Evolutionary conservation across 805 yeast genomes (phyloP).

Genomic region (Myxozyma mucilagina): DNA sequence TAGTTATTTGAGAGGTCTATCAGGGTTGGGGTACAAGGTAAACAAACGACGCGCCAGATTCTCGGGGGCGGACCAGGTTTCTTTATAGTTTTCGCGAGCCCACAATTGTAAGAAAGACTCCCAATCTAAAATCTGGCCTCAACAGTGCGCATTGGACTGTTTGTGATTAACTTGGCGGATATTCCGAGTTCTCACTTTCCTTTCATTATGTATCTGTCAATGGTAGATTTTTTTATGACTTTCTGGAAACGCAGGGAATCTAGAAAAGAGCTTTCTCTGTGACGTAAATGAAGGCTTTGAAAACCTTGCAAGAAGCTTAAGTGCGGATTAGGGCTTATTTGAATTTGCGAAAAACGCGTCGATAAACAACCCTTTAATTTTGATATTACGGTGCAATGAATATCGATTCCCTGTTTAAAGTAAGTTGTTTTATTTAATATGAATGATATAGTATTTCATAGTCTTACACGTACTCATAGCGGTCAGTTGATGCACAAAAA

Average conservation of each 20-base stretch:
- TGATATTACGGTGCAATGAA: slow-evolving; percentile 1
- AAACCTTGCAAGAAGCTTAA: neutral
- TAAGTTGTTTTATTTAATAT: neutral
- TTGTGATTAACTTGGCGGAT: neutral
- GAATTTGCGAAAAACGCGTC: neutral
- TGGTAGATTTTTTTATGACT: no score
- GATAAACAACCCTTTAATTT: no score
- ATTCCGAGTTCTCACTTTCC: neutral
- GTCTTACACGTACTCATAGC: neutral
- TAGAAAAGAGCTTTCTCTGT: neutral
- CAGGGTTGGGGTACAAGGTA: neutral
- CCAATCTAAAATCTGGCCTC: neutral
- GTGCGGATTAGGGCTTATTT: neutral
- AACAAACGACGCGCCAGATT: neutral
- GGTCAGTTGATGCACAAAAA: neutral
- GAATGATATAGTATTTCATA: neutral
- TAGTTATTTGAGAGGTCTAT: no score
- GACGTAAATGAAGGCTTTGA: neutral
- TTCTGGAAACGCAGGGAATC: neutral
- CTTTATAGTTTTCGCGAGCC: neutral
- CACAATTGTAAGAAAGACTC: no score
- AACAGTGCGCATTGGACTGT: neutral
- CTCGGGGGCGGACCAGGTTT: neutral
- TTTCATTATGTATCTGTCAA: neutral
- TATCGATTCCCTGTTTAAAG: slow-evolving; percentile 23